phyloP scores from a whole-genome alignment of 169 alveolate genomes.

The Toxoplasma gondii region DNA sequence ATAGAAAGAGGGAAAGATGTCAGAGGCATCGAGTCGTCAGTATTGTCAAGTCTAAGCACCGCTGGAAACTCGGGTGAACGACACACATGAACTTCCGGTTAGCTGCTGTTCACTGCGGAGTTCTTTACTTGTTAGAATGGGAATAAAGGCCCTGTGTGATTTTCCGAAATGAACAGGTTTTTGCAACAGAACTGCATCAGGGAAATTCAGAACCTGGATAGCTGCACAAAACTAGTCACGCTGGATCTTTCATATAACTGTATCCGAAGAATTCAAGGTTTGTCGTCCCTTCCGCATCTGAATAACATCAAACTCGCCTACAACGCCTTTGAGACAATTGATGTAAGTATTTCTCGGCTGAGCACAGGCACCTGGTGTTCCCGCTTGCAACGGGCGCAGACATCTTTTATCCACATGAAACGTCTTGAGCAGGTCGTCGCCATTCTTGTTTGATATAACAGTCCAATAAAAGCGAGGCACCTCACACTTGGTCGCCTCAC shows the following conservation, averaged over 20 bases:
- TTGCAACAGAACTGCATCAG: conserved; percentile 90
- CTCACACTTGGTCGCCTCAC: no score
- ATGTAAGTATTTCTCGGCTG: conserved; percentile 22
- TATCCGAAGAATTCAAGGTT: conserved; percentile 76
- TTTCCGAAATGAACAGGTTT: conserved; percentile 63
- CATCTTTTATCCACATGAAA: no score
- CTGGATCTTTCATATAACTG: conserved; percentile 91
- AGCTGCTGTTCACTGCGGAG: no score
- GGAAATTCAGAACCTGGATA: conserved; percentile 86
- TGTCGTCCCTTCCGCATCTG: conserved; percentile 54
- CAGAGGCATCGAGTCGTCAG: no score
- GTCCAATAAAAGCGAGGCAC: no score
- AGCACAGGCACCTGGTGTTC: background rate
- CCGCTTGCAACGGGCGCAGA: background rate
- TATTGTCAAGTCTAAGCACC: no score
- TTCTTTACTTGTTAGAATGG: no score
- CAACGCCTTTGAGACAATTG: conserved; percentile 79
- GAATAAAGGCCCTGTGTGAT: background rate
- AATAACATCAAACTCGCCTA: conserved; percentile 67
- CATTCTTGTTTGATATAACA: no score
- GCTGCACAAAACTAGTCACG: conserved; percentile 79
- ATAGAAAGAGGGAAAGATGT: no score
- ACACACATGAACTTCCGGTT: no score
- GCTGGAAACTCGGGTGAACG: no score
- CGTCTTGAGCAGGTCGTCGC: no score